phyloP scores from a whole-genome alignment of 805 yeast species.

The Metschnikowia gelsemii region DNA sequence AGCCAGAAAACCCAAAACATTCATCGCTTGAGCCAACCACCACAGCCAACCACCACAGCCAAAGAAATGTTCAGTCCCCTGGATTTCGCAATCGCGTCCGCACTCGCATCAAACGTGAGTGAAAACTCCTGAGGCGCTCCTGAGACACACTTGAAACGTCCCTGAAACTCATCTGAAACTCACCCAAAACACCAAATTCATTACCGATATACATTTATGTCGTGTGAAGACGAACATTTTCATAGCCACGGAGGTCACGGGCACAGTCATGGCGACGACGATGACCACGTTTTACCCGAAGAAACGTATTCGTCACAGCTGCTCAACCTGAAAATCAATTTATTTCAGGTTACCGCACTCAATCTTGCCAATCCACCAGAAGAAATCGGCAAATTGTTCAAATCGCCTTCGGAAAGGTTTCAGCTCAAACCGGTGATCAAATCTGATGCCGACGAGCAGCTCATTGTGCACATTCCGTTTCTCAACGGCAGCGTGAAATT shows the following conservation, averaged over 20 bases:
- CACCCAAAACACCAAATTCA: neutral
- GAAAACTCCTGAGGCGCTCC: neutral
- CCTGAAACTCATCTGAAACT: neutral
- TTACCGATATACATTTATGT: slow-evolving; percentile 3
- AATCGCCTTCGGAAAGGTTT: slow-evolving; percentile 49
- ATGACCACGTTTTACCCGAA: slow-evolving; percentile 54
- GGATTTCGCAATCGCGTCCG: neutral
- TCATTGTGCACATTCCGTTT: slow-evolving; percentile 78
- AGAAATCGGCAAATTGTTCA: slow-evolving; percentile 54
- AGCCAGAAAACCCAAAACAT: too few relatives aligned
- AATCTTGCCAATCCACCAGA: slow-evolving; percentile 56
- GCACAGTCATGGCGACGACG: slow-evolving; percentile 31
- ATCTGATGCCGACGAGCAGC: slow-evolving; percentile 80
- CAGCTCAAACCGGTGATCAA: slow-evolving; percentile 47
- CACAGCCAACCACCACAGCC: neutral
- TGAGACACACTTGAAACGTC: slow-evolving; percentile 4
- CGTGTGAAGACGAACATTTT: slow-evolving; percentile 16
- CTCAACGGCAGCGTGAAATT: slow-evolving; percentile 66
- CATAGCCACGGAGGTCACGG: slow-evolving; percentile 20
- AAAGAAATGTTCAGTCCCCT: neutral
- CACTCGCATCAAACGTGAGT: neutral
- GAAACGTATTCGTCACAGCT: slow-evolving; percentile 72
- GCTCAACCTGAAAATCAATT: slow-evolving; percentile 59
- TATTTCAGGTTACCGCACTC: slow-evolving; percentile 57
- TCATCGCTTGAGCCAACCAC: too few relatives aligned